Base-by-base conservation (phyloP, 768 basidiomycete species). In the Leccinum arenicola region DNA sequence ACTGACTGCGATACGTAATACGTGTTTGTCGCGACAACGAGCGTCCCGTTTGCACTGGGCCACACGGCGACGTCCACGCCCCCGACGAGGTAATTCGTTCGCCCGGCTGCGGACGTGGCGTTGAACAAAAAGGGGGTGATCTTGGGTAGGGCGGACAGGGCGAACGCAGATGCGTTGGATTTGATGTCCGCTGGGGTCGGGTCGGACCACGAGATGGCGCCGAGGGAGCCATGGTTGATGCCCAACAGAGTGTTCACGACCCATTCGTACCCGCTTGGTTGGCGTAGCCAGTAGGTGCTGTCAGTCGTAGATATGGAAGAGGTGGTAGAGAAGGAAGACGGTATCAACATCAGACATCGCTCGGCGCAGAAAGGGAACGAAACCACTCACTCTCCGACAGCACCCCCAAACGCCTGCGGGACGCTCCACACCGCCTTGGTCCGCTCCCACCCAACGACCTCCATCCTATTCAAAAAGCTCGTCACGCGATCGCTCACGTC, bases 391-490 rank as follows among this genome's bases (percentile, higher is more conserved):
- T 69, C 66, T 25, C 66, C 68, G 3, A 66, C 14, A 19, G 53
- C 64, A 47, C 80, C 80, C 36, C 88, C 88, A 62, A 92, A 92
- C 1, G 81, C 89, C 70, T 92, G 90, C 2, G 89, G 87, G 0
- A 91, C 89, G 6, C 84, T 83, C 91, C 91, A 93, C 3, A 90
- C 78, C 2, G 84, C 78, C 66, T 88, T 86, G 9, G 80, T 83
- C 17, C 83, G 75, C 60, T 85, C 85, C 84, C 88, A 87, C 4
- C 86, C 87, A 49, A 84, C 78, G 52, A 78, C 76, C 64, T 82
- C 76, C 25, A 86, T 72, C 11, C 88, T 78, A 49, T 84, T 73
- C 31, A 73, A 70, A 72, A 84, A 90, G 60, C 85, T 78, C 55
- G 88, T 86, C 78, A 91, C 84, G 31, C 90, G 77, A 0, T 74